Evolutionary conservation across 805 yeast species (phyloP).

Genomic region (Candida sonorensis): DNA sequence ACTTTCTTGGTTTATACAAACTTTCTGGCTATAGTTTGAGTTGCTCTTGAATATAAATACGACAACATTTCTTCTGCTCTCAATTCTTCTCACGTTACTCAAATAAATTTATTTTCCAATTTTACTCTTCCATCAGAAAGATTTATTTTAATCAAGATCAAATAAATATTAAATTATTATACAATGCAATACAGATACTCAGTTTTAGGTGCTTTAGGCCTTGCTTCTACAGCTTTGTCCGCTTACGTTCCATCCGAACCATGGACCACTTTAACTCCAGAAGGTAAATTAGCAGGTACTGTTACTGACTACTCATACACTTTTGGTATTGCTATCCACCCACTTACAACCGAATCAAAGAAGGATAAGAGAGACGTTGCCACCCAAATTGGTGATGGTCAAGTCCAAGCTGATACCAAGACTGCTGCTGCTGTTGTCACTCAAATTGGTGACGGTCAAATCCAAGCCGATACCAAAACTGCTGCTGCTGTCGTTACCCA

Average conservation of each 20-base stretch:
- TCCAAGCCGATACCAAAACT: slow-evolving; percentile 31
- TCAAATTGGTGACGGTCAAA: slow-evolving; percentile 45
- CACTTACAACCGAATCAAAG: slow-evolving; percentile 29
- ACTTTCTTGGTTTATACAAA: no score
- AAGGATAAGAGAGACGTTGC: slow-evolving; percentile 29
- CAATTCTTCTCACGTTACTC: no score
- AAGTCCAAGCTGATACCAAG: slow-evolving; percentile 19
- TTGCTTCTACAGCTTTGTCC: slow-evolving; percentile 45
- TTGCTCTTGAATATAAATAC: no score
- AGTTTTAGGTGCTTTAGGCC: slow-evolving; percentile 30
- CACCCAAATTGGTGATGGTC: slow-evolving; percentile 29
- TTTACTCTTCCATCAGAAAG: no score
- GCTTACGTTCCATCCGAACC: slow-evolving; percentile 62
- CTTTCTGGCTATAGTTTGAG: no score
- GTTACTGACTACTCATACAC: slow-evolving; percentile 46
- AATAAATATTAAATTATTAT: no score
- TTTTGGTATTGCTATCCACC: slow-evolving; percentile 66
- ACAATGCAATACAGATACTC: slow-evolving; percentile 39
- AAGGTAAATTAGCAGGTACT: slow-evolving; percentile 45
- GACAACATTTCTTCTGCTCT: no score
- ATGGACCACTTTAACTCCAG: slow-evolving; percentile 70
- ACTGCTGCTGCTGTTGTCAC: slow-evolving; percentile 24
- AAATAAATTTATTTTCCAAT: no score
- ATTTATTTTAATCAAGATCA: no score
- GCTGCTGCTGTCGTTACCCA: slow-evolving; percentile 26